Conservation (phyloP, 2,329 filamentous ascomycete genomes). For the Fonsecaea pugnacius region DNA sequence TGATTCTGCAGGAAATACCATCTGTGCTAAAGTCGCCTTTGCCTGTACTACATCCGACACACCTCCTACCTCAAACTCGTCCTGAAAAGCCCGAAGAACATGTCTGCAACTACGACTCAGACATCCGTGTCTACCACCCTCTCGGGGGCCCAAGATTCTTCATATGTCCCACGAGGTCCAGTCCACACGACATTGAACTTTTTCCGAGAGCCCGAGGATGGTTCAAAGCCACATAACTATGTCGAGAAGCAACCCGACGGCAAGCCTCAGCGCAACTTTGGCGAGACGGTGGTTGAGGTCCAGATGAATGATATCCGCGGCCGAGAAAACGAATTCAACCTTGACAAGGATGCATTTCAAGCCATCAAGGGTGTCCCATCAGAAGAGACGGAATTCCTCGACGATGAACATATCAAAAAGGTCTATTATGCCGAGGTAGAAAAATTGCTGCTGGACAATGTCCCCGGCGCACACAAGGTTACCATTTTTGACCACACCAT, state of each 20-base stretch:
- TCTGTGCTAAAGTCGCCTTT: neutral
- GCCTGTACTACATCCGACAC: neutral
- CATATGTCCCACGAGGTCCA: conserved; percentile 61
- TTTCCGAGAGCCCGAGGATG: conserved; percentile 65
- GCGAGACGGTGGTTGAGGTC: conserved; percentile 56
- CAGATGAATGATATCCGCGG: conserved; percentile 74
- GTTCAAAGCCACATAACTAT: conserved; percentile 66
- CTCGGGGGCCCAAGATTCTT: conserved; percentile 39
- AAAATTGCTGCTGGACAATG: conserved; percentile 66
- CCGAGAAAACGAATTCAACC: conserved; percentile 65
- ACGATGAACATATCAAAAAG: conserved; percentile 69
- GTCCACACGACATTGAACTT: conserved; percentile 69
- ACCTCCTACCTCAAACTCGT: neutral
- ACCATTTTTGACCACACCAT: conserved; percentile 88
- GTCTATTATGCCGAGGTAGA: conserved; percentile 88
- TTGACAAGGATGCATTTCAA: conserved; percentile 77
- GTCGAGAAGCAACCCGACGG: conserved; percentile 68
- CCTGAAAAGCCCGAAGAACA: conserved; percentile 17
- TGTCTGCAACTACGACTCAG: conserved; percentile 39
- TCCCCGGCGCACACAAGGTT: conserved; percentile 69
- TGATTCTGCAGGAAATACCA: neutral
- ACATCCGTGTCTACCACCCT: conserved; percentile 40
- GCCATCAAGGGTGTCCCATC: conserved; percentile 63
- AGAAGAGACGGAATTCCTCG: conserved; percentile 63
- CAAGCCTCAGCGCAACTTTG: conserved; percentile 68